Base-by-base conservation (phyloP, 768 basidiomycete genomes). In the Boletus pseudopeckii region DNA sequence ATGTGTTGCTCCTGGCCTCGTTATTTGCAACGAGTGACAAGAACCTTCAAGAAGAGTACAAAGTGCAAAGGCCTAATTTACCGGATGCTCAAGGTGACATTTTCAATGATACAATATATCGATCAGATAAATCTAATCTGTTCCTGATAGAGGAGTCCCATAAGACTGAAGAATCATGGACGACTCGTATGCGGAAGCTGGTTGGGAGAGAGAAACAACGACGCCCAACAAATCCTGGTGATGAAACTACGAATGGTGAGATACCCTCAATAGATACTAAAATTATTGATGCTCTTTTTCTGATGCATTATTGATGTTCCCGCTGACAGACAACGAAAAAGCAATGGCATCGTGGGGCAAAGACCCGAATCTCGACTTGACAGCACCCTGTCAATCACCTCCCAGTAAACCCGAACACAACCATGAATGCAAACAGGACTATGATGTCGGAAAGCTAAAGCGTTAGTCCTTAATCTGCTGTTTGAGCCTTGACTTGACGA, bases 1-100 rank as follows among this genome's bases (percentile, higher is more conserved):
- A 60, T 7, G 36, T 60, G 20, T 34, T 60, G 5, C 59, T 62
- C 33, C 33, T 60, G 11, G 47, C 59, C 5, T 57, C 54, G 5
- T 46, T 60, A 5, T 39, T 60, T 4, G 38, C 38, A 18, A 51
- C 38, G 46, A 36, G n/a, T 8, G 46, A 48, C 11, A 1, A 61
- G 34, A 20, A 15, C 2, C 30, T 60, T 3, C 28, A 28, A 28
- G 7, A 28, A 28, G 28, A 28, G 28, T 28, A 28, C 2, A 28
- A 28, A 7, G 8, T 28, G 7, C 28, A 28, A 28, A 8, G 8
- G 28, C 28, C 28, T 8, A 8, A 28, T 7, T 28, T 28, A 8
- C 28, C 28, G 28, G 28, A 7, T 28, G 7, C 28, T 28, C 28
- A 28, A 50, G 58, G 58, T 59, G 24, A 30, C 7, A 22, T 5